A percentile compares a stretch with the other conserved stretches of the same genome.
These are phyloP conservation scores for Heterobasidion irregulare DNA, from an alignment of 1,284 basidiomycete species.

Conservation along the genomic window DNA sequence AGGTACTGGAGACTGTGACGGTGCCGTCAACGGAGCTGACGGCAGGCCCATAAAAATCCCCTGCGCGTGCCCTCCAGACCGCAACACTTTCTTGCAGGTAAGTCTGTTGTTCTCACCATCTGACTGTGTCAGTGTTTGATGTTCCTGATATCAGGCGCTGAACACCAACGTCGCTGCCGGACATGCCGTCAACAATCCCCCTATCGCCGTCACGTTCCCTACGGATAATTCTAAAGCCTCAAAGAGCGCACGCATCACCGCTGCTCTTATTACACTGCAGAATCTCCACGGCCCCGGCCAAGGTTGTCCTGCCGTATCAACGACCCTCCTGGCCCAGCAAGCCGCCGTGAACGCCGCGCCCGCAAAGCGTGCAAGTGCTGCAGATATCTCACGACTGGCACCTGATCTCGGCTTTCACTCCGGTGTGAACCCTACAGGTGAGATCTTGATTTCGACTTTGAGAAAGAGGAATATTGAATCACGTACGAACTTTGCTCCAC, in stretches of 20 bases:
- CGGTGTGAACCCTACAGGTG: constrained; percentile 43
- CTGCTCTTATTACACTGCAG: constrained; percentile 17
- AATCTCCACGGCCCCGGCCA: constrained; percentile 19
- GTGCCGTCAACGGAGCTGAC: constrained; percentile 36
- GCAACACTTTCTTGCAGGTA: constrained; percentile 21
- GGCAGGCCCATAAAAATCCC: constrained; percentile 49
- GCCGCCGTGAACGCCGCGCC: constrained; percentile 10
- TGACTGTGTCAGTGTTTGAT: neutral
- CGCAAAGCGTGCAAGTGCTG: neutral
- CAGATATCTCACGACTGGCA: constrained; percentile 1
- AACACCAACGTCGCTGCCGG: constrained; percentile 54
- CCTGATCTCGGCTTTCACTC: constrained; percentile 30
- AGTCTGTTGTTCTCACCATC: constrained; percentile 22
- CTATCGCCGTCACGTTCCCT: constrained; percentile 47
- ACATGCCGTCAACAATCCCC: constrained; percentile 51
- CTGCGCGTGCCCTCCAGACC: constrained; percentile 42
- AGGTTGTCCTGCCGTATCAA: constrained; percentile 19
- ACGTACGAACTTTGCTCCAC: constrained; percentile 7
- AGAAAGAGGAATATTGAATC: too few relatives aligned
- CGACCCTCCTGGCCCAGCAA: constrained; percentile 17
- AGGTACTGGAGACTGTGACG: constrained; percentile 18
- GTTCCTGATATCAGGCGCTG: constrained; percentile 26
- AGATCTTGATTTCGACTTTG: constrained; percentile 22
- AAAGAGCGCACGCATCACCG: constrained; percentile 41
- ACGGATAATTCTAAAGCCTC: constrained; percentile 44